Conservation (phyloP, 805 yeast genomes). For the Huiozyma naganishii region DNA sequence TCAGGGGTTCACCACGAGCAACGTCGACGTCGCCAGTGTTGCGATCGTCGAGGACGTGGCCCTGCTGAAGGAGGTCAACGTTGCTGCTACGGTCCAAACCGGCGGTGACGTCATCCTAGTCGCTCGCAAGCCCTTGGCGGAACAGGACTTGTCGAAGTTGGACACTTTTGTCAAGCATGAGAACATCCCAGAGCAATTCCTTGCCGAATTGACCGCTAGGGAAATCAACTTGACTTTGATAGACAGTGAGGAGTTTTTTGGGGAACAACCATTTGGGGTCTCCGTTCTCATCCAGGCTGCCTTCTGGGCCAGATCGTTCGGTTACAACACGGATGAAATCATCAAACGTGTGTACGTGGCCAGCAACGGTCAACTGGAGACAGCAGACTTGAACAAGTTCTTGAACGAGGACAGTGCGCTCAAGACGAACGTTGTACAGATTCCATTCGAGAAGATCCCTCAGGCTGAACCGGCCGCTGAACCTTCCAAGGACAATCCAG, state of each 20-base stretch:
- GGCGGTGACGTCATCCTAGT: conserved; percentile 43
- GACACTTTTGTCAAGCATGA: conserved; percentile 42
- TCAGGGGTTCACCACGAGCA: conserved; percentile 10
- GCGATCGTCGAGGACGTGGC: conserved; percentile 51
- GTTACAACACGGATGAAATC: no score
- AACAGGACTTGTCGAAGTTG: conserved; percentile 27
- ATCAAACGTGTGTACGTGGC: no score
- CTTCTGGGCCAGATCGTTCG: conserved; percentile 1
- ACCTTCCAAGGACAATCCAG: background rate
- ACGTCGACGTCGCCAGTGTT: conserved; percentile 51
- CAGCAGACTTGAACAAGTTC: background rate
- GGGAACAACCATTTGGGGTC: background rate
- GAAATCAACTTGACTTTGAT: conserved; percentile 43
- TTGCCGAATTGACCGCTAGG: conserved; percentile 42
- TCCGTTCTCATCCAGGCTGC: background rate
- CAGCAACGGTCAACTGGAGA: no score
- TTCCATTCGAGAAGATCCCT: background rate
- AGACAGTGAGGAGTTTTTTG: conserved; percentile 36
- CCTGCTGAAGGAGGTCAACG: conserved; percentile 48
- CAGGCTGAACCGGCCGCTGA: background rate
- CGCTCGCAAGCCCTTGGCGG: conserved; percentile 25
- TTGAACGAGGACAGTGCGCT: background rate
- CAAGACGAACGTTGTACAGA: no score
- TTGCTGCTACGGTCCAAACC: conserved; percentile 45
- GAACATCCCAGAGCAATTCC: conserved; percentile 37